Evolutionary conservation across 2,329 filamentous ascomycete genomes (phyloP).

Genomic region (Aspergillus jensenii): DNA sequence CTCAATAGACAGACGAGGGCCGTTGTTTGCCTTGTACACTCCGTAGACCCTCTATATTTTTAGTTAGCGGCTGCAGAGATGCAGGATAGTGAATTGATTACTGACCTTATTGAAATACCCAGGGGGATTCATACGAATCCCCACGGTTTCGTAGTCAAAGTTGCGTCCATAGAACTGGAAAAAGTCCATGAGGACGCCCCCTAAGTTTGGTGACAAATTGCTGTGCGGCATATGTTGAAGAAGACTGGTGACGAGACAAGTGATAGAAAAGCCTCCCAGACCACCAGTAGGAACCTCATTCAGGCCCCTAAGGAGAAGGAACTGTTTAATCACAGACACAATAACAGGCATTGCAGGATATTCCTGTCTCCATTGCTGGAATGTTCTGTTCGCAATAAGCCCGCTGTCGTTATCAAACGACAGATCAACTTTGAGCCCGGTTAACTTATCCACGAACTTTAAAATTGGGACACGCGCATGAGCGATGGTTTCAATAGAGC

Average conservation of each 20-base stretch:
- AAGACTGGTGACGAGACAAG: slow-evolving; percentile 88
- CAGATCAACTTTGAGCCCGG: slow-evolving; percentile 82
- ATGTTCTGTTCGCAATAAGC: slow-evolving; percentile 75
- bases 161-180: slow-evolving; percentile 83
- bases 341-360: slow-evolving; percentile 85
- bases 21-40: slow-evolving; percentile 55
- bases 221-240: slow-evolving; percentile 75
- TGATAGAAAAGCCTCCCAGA: slow-evolving; percentile 90
- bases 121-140: slow-evolving; percentile 74
- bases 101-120: slow-evolving; percentile 73
- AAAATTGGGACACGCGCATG: slow-evolving; percentile 85
- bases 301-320: slow-evolving; percentile 80
- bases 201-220: slow-evolving; percentile 68
- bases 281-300: slow-evolving; percentile 92
- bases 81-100: not conserved
- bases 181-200: slow-evolving; percentile 81
- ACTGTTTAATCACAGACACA: slow-evolving; percentile 88
- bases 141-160: slow-evolving; percentile 69
- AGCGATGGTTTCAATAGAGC: slow-evolving; percentile 66
- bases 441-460: slow-evolving; percentile 80
- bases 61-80: slow-evolving; percentile 6
- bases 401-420: slow-evolving; percentile 93
- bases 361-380: slow-evolving; percentile 72
- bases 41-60: slow-evolving; percentile 36
- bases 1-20: slow-evolving; percentile 76